A percentile compares a stretch with the other conserved stretches of the same genome.
Evolutionary conservation across 805 yeast species (phyloP).

Genomic region (Suhomyces sp.): DNA sequence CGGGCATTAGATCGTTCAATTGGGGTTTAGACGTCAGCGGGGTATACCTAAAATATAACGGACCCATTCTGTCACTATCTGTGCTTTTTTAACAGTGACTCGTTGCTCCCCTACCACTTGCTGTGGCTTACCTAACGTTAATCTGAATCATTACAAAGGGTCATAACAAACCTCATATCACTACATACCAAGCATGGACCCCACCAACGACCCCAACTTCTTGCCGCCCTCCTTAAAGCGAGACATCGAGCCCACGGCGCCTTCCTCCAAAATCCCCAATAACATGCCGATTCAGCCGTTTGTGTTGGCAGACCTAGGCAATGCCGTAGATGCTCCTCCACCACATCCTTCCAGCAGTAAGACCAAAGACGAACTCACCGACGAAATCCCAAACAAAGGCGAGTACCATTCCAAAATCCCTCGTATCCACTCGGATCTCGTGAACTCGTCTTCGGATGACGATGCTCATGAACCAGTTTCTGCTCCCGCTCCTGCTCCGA

Average conservation of each 20-base stretch:
- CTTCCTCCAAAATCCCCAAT: constrained; percentile 67
- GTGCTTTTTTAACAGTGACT: too few species aligned
- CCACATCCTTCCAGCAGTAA: constrained; percentile 43
- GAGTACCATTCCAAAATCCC: constrained; percentile 46
- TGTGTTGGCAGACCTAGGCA: constrained; percentile 72
- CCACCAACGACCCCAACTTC: constrained; percentile 87
- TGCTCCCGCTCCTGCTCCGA: too few species aligned
- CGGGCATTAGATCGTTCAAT: too few species aligned
- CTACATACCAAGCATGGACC: too few species aligned
- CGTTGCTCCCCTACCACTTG: too few species aligned
- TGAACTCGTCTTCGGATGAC: constrained; percentile 47
- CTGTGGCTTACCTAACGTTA: too few species aligned
- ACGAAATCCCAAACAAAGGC: constrained; percentile 11
- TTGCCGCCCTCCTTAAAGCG: constrained; percentile 76
- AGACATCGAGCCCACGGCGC: constrained; percentile 62
- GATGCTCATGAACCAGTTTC: constrained; percentile 20
- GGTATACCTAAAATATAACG: too few species aligned
- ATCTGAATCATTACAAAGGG: too few species aligned
- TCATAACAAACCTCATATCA: too few species aligned
- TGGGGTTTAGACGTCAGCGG: too few species aligned
- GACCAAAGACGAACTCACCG: constrained; percentile 8
- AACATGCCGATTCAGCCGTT: constrained; percentile 75
- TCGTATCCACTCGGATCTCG: constrained; percentile 54
- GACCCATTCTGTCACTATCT: too few species aligned
- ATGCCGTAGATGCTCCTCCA: constrained; percentile 72